Base-by-base conservation (phyloP, 345 rosid genomes). In the Alliaria petiolata region DNA sequence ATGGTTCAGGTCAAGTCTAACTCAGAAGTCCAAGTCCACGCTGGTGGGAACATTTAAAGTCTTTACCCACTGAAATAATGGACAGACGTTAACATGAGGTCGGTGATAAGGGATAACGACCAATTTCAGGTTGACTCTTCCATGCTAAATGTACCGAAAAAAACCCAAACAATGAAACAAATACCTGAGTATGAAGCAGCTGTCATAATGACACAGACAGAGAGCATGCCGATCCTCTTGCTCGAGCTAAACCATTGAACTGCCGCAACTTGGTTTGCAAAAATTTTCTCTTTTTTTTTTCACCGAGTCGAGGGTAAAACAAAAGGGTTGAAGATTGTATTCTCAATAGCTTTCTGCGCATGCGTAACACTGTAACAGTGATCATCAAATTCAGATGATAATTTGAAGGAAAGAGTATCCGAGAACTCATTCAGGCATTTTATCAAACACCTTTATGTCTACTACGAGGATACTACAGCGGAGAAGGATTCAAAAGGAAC, bases 1-100 rank as follows among this genome's bases (percentile, higher is more conserved):
- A 26, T 25, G 30, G 11, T 22, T 58, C 11, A 38, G 16, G 26
- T 57, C 56, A 57, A 69, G 47, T 57, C 38, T 45, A 25, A 35
- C 39, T 5, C 20, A 59, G 4, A 60, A 47, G 74, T 59, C 74
- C 49, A 70, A 70, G 66, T 70, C 66, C 25, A 70, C 42, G 50
- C n/a, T 26, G 59, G 53, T 44, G 53, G 45, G 31, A 28, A 42
- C 16, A 36, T 16, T 59, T 12, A 38, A 3, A 69, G 66, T 47
- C 58, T 28, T 57, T 10, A 5, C 30, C 36, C 67, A 33, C 12
- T 70, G 36, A 9, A 30, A 11, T 26, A 40, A 26, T 54, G 15
- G 0, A 28, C 65, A 31, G 3, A 9, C 36, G 35, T 5, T 28
- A 6, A 6, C 8, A 22, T 22, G 25, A 22, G 1, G 25, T 1